phyloP scores from a whole-genome alignment of 352 stramenopile species.

The Globisporangium megalacanthum region DNA sequence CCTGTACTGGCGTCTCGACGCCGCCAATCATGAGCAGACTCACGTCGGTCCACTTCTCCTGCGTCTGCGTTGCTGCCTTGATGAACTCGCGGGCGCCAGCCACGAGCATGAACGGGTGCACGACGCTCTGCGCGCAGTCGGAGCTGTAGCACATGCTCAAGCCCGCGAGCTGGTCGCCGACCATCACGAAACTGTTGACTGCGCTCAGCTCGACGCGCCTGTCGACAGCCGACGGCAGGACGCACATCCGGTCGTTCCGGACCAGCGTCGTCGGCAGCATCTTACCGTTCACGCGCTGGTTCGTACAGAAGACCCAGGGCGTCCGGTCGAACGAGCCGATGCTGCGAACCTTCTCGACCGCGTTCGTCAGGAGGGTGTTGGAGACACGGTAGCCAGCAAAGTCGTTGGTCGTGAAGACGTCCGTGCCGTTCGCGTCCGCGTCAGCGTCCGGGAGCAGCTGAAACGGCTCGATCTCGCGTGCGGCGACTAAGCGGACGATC shows the following conservation, averaged over 20 bases:
- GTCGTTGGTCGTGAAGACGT: constrained; percentile 5
- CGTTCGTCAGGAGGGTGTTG: constrained; percentile 9
- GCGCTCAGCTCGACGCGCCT: constrained; percentile 11
- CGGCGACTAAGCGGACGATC: constrained; percentile 14
- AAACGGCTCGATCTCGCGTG: constrained; percentile 15
- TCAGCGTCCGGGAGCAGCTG: constrained; percentile 15
- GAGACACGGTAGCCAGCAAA: constrained; percentile 14
- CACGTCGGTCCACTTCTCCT: constrained; percentile 11
- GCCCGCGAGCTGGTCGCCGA: constrained; percentile 22
- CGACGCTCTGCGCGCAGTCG: constrained; percentile 1
- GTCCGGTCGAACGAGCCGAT: constrained; percentile 16
- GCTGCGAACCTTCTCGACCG: constrained; percentile 1
- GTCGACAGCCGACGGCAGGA: constrained; percentile 9
- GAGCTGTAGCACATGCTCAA: constrained; percentile 15
- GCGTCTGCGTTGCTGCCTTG: constrained; percentile 12
- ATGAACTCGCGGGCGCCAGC: constrained; percentile 19
- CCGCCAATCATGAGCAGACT: constrained; percentile 19
- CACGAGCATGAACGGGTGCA: constrained; percentile 20
- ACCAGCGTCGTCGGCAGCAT: neutral
- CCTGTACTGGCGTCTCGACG: constrained; percentile 11
- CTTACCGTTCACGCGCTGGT: constrained; percentile 1
- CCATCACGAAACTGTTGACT: constrained; percentile 20
- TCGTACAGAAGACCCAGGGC: constrained; percentile 17
- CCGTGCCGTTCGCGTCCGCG: constrained; percentile 9
- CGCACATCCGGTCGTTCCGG: constrained; percentile 15